phyloP scores from a whole-genome alignment of 306 rosid species.

The Corylus avellana region DNA sequence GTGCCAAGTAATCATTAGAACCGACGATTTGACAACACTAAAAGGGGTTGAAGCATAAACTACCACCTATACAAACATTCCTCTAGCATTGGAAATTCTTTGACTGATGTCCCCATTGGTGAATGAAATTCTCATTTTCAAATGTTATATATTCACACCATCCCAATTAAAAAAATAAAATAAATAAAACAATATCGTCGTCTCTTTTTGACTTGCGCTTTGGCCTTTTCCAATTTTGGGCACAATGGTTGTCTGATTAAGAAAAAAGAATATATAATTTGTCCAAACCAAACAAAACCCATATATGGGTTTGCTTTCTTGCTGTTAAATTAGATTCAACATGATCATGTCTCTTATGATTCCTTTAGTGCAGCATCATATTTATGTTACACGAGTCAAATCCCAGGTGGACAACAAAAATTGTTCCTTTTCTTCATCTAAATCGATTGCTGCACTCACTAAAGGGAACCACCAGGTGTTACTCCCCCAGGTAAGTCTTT shows the following conservation, averaged over 20 bases:
- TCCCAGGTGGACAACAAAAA: not conserved
- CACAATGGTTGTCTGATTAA: not conserved
- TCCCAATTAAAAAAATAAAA: not conserved
- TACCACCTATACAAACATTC: not conserved
- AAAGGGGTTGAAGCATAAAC: constrained; percentile 20
- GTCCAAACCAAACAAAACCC: not conserved
- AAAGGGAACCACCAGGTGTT: not conserved
- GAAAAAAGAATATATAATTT: not conserved
- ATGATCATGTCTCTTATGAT: not conserved
- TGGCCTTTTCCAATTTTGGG: constrained; percentile 8
- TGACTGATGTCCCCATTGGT: constrained; percentile 53
- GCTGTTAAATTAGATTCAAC: not conserved
- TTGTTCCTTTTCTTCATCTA: not conserved
- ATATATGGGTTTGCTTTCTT: not conserved
- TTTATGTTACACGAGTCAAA: constrained; percentile 3
- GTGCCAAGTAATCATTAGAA: constrained; percentile 9
- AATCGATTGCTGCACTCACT: constrained; percentile 3
- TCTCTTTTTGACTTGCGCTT: constrained; percentile 16
- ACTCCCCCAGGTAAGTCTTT: not conserved
- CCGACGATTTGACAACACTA: constrained; percentile 73
- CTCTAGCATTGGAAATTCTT: constrained; percentile 30
- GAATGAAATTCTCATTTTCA: constrained; percentile 34
- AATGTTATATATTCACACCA: constrained; percentile 23
- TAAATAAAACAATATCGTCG: not conserved
- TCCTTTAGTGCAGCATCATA: constrained; percentile 28